Conservation (phyloP, 1,284 basidiomycete species). For the Sporisorium graminicola region DNA sequence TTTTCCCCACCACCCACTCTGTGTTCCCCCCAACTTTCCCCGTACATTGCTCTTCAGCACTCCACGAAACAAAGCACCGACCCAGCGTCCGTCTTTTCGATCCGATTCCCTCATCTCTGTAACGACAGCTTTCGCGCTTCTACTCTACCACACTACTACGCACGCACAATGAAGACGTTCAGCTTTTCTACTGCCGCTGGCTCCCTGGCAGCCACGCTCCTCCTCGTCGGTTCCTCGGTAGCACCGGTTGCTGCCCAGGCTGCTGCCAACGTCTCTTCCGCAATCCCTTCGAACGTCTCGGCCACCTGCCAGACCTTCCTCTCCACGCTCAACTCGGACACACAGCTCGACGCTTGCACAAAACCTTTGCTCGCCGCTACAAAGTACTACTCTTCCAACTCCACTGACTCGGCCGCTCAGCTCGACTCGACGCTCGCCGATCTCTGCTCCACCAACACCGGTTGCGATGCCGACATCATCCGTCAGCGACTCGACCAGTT, state of each 20-base stretch:
- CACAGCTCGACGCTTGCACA: constrained; percentile 50
- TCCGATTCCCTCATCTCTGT: too few species aligned
- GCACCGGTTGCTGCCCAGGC: constrained; percentile 44
- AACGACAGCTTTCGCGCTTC: neutral
- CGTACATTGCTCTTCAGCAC: constrained; percentile 12
- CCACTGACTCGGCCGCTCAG: constrained; percentile 33
- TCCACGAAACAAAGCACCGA: neutral
- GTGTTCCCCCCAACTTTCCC: constrained; percentile 6
- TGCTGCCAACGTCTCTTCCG: constrained; percentile 20
- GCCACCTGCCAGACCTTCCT: constrained; percentile 48
- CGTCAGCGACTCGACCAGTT: constrained; percentile 51
- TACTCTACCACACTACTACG: neutral
- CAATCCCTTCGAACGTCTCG: constrained; percentile 51
- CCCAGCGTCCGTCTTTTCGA: neutral
- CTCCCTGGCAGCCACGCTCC: constrained; percentile 34
- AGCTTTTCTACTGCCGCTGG: constrained; percentile 23
- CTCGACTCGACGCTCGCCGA: constrained; percentile 51
- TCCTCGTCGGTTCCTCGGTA: constrained; percentile 24
- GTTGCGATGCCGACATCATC: constrained; percentile 54
- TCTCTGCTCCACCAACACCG: constrained; percentile 48
- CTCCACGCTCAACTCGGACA: constrained; percentile 52
- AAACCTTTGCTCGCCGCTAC: constrained; percentile 55
- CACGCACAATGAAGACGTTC: constrained; percentile 37
- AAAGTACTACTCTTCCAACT: constrained; percentile 51
- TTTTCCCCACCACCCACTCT: neutral